phyloP scores from a whole-genome alignment of 1,139 yeast genomes.

The Geotrichum australiense region DNA sequence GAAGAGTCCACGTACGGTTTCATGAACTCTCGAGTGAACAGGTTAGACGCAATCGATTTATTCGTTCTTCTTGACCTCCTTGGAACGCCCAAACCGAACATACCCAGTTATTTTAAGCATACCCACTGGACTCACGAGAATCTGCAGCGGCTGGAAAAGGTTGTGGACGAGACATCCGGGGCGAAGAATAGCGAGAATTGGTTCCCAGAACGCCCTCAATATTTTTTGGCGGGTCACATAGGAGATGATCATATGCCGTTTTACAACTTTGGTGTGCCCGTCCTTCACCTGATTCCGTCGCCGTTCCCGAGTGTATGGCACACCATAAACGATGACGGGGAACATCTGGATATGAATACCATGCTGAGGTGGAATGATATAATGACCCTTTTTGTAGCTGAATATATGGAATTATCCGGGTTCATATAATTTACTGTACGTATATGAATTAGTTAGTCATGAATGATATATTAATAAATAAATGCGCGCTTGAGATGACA shows the following conservation, averaged over 20 bases:
- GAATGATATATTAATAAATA: background rate
- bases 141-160: conserved; percentile 29
- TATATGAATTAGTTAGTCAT: background rate
- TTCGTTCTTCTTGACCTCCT: conserved; percentile 46
- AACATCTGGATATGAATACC: conserved; percentile 31
- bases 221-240: conserved; percentile 30
- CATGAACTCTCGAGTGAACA: conserved; percentile 19
- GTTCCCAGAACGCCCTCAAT: conserved; percentile 25
- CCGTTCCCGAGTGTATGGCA: conserved; percentile 51
- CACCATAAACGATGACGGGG: conserved; percentile 37
- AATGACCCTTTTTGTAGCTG: conserved; percentile 33
- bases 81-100: conserved; percentile 37
- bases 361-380: conserved; percentile 36
- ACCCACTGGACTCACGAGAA: conserved; percentile 39
- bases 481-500: background rate
- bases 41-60: conserved; percentile 35
- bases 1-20: conserved; percentile 20
- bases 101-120: conserved; percentile 42
- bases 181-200: background rate
- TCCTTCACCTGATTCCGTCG: conserved; percentile 46
- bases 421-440: conserved; percentile 12
- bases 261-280: conserved; percentile 40
- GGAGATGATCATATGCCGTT: conserved; percentile 52
- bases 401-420: conserved; percentile 30
- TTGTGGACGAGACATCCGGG: conserved; percentile 19